Conservation (phyloP, 306 rosid genomes). For the Clitoria ternatea region DNA sequence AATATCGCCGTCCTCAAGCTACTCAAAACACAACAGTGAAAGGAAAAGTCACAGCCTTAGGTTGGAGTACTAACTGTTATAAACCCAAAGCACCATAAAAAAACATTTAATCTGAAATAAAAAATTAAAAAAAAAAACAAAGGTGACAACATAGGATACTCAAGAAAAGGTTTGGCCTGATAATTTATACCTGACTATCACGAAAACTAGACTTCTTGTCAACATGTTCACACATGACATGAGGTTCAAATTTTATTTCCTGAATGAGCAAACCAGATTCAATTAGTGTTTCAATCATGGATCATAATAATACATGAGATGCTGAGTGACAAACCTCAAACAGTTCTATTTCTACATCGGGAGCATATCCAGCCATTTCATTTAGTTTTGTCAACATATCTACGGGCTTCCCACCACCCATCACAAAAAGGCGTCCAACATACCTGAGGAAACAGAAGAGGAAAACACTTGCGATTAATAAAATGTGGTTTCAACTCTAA, state of each 20-base stretch:
- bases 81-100: background rate
- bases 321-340: conserved; percentile 60
- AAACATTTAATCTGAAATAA: background rate
- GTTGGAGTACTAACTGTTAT: background rate
- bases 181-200: conserved; percentile 58
- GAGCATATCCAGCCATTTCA: conserved; percentile 78
- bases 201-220: conserved; percentile 61
- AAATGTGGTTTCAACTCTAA: background rate
- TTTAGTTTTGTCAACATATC: conserved; percentile 66
- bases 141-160: background rate
- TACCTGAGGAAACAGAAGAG: conserved; percentile 47
- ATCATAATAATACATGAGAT: background rate
- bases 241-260: conserved; percentile 88
- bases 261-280: conserved; percentile 25
- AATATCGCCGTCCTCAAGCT: conserved; percentile 97
- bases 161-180: background rate
- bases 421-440: conserved; percentile 76
- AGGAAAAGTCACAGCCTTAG: background rate
- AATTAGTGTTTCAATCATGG: background rate
- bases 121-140: background rate
- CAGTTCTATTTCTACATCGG: conserved; percentile 72
- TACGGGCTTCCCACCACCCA: conserved; percentile 55
- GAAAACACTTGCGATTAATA: background rate
- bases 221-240: conserved; percentile 78
- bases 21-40: conserved; percentile 21